phyloP scores from a whole-genome alignment of 345 rosid genomes.

The Stellera chamaejasme region DNA sequence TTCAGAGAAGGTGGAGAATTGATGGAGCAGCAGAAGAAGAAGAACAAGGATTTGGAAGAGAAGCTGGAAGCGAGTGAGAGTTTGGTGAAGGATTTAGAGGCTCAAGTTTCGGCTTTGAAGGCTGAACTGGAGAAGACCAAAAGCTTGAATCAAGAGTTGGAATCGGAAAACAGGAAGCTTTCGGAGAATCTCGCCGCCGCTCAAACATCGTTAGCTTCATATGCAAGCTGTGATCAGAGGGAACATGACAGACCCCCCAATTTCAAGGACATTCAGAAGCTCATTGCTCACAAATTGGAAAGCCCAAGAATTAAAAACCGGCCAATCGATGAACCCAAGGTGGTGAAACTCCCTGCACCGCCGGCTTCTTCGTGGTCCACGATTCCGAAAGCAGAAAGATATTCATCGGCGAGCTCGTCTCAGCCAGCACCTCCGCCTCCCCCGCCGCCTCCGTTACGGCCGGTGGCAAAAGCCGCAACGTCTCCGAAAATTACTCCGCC shows the following conservation, averaged over 20 bases:
- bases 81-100: constrained; percentile 52
- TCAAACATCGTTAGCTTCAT: constrained; percentile 48
- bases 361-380: constrained; percentile 16
- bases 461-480: constrained; percentile 36
- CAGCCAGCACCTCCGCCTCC: constrained; percentile 52
- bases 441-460: constrained; percentile 50
- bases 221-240: constrained; percentile 32
- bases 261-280: constrained; percentile 69
- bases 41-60: constrained; percentile 40
- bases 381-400: constrained; percentile 19
- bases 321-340: constrained; percentile 24
- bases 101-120: constrained; percentile 41
- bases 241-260: constrained; percentile 38
- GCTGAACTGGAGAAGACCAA: constrained; percentile 51
- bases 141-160: constrained; percentile 42
- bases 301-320: constrained; percentile 38
- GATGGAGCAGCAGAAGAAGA: constrained; percentile 18
- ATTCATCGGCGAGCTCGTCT: constrained; percentile 22
- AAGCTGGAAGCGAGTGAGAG: constrained; percentile 40
- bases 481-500: constrained; percentile 40
- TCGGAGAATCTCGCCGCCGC: constrained; percentile 54
- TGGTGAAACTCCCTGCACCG: constrained; percentile 15
- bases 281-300: constrained; percentile 62
- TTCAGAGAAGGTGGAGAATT: constrained; percentile 22
- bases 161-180: constrained; percentile 47